Evolutionary conservation across 2,329 filamentous ascomycete genomes (phyloP), one percentile per base, ranked within the genome.

Genomic region (Pezicula radicicola): DNA sequence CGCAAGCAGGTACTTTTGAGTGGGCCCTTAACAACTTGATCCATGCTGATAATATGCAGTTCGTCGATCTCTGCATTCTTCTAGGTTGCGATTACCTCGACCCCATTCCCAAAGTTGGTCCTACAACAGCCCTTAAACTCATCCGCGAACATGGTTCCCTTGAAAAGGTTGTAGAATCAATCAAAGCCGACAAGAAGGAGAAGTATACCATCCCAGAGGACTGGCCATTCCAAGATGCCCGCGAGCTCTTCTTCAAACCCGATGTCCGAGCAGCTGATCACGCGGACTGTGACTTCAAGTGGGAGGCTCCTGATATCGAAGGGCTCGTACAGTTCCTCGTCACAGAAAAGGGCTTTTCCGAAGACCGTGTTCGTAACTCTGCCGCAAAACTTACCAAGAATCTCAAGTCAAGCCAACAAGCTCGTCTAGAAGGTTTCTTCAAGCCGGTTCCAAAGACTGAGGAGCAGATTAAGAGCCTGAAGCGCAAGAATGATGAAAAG

Each of bases 1-100:
- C 81, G 87, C 58, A 81, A 87, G 52, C 90, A 95, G 81, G 90
- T 91, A 75, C 49, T 69, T 61, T 12, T 3, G 45, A 9, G 37
- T 33, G 25, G 27, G 5, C 18, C 40, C 48, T 15, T 39, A 30
- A 42, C 19, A 21, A 33, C n/a, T 30, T 5, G 15, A 33, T 16
- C 7, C 8, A 44, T 42, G 42, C 53, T 55, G 53, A 53, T 21
- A 50, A 2, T 16, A 7, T 19, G 9, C 65, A 97, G 87, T 99
- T 99, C 69, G 91, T 99, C 64, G 94, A 99, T 70, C 84, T 99
- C 47, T 99, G 94, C 67, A 99, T 99, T 64, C 82, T 99, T 10
- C 88, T 99, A 43, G 94, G 94, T 62, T 99, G 94, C 72, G 94
- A 99, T 69, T 99, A 99, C 67, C 84, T 97, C 67, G 94, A 99